Evolutionary conservation across 2,329 filamentous ascomycete species (phyloP).

Genomic region (Hypoxylon sp.): DNA sequence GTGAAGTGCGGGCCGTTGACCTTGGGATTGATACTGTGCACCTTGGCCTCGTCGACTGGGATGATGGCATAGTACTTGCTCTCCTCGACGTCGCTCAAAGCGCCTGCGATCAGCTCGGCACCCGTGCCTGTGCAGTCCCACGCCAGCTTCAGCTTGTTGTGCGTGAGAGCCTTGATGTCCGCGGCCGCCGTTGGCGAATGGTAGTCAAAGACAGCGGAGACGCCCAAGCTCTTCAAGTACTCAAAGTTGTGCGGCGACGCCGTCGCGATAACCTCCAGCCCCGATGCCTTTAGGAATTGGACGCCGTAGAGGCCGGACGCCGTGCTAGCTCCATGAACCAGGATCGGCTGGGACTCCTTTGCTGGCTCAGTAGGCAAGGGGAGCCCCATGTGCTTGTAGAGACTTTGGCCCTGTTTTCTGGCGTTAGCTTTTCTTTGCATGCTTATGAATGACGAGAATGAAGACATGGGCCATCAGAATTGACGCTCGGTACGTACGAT

Average conservation of each 20-base stretch:
- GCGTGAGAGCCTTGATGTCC: slow-evolving; percentile 47
- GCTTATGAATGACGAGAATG: slow-evolving; percentile 14
- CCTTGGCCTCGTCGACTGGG: slow-evolving; percentile 56
- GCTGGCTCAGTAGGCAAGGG: slow-evolving; percentile 61
- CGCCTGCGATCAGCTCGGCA: slow-evolving; percentile 53
- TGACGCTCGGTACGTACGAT: slow-evolving; percentile 52
- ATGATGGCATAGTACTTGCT: slow-evolving; percentile 60
- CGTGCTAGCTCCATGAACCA: slow-evolving; percentile 66
- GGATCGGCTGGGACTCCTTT: slow-evolving; percentile 57
- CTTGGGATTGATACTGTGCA: slow-evolving; percentile 54
- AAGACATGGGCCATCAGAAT: background rate
- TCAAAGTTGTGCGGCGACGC: slow-evolving; percentile 58
- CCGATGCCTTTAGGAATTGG: slow-evolving; percentile 61
- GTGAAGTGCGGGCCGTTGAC: slow-evolving; percentile 52
- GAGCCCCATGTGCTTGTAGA: slow-evolving; percentile 63
- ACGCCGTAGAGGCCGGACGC: slow-evolving; percentile 69
- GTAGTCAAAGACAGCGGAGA: slow-evolving; percentile 55
- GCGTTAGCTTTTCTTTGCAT: background rate
- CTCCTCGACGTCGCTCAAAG: slow-evolving; percentile 50
- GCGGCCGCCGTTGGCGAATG: slow-evolving; percentile 42
- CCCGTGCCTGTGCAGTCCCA: slow-evolving; percentile 57
- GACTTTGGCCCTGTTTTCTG: slow-evolving; percentile 59
- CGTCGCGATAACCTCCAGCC: slow-evolving; percentile 58
- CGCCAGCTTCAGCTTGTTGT: slow-evolving; percentile 47
- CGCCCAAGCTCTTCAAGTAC: slow-evolving; percentile 54